Conservation (phyloP, 768 basidiomycete genomes). For the Hydnomerulius pinastri region DNA sequence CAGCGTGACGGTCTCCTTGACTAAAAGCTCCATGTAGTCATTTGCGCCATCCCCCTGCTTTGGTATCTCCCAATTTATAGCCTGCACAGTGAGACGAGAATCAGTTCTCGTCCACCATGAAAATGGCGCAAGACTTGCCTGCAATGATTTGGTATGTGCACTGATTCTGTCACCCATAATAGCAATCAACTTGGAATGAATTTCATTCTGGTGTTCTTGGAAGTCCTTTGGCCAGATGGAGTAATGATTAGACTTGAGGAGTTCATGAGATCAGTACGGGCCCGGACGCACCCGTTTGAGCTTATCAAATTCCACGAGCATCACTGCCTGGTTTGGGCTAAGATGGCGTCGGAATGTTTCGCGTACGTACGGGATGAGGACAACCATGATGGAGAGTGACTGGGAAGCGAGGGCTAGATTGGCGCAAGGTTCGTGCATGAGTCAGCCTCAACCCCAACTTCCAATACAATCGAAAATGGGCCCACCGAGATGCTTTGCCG, state of each 20-base stretch:
- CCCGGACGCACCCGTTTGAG: slow-evolving; percentile 79
- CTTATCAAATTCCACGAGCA: slow-evolving; percentile 98
- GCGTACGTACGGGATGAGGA: slow-evolving; percentile 93
- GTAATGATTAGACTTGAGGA: slow-evolving; percentile 4
- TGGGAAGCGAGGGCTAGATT: slow-evolving; percentile 88
- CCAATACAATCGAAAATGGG: slow-evolving; percentile 15
- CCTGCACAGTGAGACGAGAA: slow-evolving; percentile 44
- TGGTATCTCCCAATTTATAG: slow-evolving; percentile 75
- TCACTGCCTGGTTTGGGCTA: slow-evolving; percentile 92
- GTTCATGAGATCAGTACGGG: slow-evolving; percentile 2
- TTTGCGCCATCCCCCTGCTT: slow-evolving; percentile 67
- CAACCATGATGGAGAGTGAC: slow-evolving; percentile 90
- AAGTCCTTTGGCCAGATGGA: slow-evolving; percentile 63
- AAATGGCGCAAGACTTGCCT: slow-evolving; percentile 46
- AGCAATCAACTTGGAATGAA: slow-evolving; percentile 94
- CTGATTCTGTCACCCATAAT: slow-evolving; percentile 96
- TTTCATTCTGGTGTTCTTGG: slow-evolving; percentile 99
- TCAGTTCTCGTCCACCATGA: slow-evolving; percentile 5
- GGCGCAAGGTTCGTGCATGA: slow-evolving; percentile 15
- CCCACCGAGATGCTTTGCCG: slow-evolving; percentile 93
- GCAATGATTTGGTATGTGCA: slow-evolving; percentile 81
- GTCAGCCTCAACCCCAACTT: slow-evolving; percentile 7
- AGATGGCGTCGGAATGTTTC: slow-evolving; percentile 94
- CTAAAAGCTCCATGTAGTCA: slow-evolving; percentile 89
- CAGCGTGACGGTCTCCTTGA: slow-evolving; percentile 93